phyloP scores from a whole-genome alignment of 306 rosid genomes.

The Prosopis cineraria region DNA sequence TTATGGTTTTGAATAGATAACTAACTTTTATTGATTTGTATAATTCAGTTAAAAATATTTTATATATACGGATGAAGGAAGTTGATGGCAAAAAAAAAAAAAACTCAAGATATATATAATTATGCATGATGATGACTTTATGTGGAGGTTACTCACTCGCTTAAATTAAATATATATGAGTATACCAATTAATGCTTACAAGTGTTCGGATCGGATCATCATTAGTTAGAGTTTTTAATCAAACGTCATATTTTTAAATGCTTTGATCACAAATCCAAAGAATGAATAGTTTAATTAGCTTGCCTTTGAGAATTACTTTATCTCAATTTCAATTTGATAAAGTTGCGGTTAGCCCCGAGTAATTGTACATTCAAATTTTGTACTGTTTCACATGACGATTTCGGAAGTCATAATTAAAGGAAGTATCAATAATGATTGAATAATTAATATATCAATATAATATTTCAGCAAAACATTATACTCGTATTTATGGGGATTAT shows the following conservation, averaged over 20 bases:
- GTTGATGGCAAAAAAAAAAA: too few relatives aligned
- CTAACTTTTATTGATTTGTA: too few relatives aligned
- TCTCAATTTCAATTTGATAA: background rate
- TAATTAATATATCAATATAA: too few relatives aligned
- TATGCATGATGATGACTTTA: background rate
- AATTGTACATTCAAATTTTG: background rate
- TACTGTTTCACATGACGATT: background rate
- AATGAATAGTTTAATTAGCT: background rate
- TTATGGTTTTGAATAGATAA: too few relatives aligned
- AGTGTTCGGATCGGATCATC: constrained; percentile 1
- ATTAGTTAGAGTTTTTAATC: too few relatives aligned
- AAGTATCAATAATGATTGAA: too few relatives aligned
- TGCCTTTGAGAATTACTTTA: background rate
- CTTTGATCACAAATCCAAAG: background rate
- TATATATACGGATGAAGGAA: too few relatives aligned
- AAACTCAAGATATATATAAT: too few relatives aligned
- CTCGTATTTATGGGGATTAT: background rate
- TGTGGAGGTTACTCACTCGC: background rate
- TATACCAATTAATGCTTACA: background rate
- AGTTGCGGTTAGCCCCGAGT: background rate
- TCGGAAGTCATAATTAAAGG: background rate
- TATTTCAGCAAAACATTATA: background rate
- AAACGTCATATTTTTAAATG: background rate
- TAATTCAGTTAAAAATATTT: too few relatives aligned
- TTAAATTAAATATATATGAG: background rate